These are phyloP conservation scores for Aureobasidium lini DNA, from an alignment of 2,329 filamentous ascomycete genomes.

Conservation along the genomic window DNA sequence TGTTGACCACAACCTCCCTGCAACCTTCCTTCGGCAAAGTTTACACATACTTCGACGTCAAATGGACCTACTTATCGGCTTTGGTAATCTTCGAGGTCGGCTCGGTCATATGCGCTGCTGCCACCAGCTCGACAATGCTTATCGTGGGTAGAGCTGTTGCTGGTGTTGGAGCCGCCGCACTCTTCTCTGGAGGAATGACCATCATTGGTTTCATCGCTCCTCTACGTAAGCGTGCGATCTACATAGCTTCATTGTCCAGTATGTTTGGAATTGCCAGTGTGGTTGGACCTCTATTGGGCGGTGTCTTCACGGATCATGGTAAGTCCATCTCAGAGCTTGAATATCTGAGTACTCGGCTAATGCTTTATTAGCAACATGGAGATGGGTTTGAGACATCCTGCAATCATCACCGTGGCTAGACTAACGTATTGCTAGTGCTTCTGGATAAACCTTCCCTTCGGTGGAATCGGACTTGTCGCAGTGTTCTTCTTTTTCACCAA, in stretches of 20 bases:
- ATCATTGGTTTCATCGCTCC: slow-evolving; percentile 40
- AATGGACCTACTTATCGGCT: slow-evolving; percentile 43
- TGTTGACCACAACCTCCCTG: slow-evolving; percentile 34
- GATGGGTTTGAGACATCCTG: neutral
- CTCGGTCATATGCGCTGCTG: slow-evolving; percentile 46
- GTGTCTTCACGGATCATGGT: slow-evolving; percentile 35
- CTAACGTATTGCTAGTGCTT: neutral
- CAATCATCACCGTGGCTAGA: neutral
- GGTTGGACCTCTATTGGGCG: slow-evolving; percentile 36
- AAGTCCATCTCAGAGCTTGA: neutral
- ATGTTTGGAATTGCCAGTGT: slow-evolving; percentile 35
- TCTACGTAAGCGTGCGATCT: slow-evolving; percentile 36
- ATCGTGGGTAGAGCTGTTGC: slow-evolving; percentile 50
- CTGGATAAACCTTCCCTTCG: slow-evolving; percentile 32
- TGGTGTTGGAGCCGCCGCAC: slow-evolving; percentile 45
- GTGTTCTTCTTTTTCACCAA: slow-evolving; percentile 29
- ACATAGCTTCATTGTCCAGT: slow-evolving; percentile 29
- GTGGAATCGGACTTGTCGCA: slow-evolving; percentile 26
- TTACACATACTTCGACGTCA: slow-evolving; percentile 52
- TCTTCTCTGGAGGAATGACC: slow-evolving; percentile 37
- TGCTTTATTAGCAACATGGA: neutral
- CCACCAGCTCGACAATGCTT: slow-evolving; percentile 44
- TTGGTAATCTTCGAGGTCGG: slow-evolving; percentile 44
- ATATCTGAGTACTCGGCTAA: neutral
- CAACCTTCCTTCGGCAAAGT: slow-evolving; percentile 48